A percentile compares a stretch with the other conserved stretches of the same genome.
These are phyloP conservation scores for Penicillium antarcticum DNA, from an alignment of 495 filamentous ascomycete species.

Conservation along the genomic window DNA sequence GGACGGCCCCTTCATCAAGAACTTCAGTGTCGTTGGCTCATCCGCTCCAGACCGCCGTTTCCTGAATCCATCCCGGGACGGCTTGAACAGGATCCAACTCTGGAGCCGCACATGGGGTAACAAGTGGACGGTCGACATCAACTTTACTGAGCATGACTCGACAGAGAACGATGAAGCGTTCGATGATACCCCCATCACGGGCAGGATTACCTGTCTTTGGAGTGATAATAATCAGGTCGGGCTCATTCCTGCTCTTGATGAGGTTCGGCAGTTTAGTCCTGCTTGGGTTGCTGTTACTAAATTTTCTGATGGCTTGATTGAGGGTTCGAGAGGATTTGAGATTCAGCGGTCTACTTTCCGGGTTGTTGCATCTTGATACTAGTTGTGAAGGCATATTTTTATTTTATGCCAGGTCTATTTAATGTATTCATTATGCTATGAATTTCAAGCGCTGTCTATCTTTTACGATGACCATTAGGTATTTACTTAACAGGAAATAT, in stretches of 20 bases:
- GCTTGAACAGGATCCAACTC: slow-evolving; percentile 56
- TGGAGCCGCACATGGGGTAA: slow-evolving; percentile 75
- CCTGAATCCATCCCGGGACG: slow-evolving; percentile 48
- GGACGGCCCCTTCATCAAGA: slow-evolving; percentile 51
- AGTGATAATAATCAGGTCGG: slow-evolving; percentile 72
- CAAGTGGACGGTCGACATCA: slow-evolving; percentile 72
- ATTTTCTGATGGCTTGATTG: slow-evolving; percentile 73
- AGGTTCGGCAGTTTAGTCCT: slow-evolving; percentile 71
- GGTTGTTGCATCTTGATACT: not conserved
- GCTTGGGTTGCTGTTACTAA: slow-evolving; percentile 77
- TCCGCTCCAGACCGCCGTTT: slow-evolving; percentile 51
- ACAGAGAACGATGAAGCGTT: slow-evolving; percentile 19
- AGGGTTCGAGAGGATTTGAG: slow-evolving; percentile 61
- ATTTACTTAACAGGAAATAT: too few species aligned
- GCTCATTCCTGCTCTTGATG: slow-evolving; percentile 81
- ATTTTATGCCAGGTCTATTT: too few species aligned
- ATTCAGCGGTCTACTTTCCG: slow-evolving; percentile 20
- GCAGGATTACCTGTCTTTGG: slow-evolving; percentile 80
- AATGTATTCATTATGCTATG: too few species aligned
- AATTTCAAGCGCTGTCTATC: too few species aligned
- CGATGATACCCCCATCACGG: slow-evolving; percentile 51
- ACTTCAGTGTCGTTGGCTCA: slow-evolving; percentile 58
- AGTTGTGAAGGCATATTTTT: too few species aligned
- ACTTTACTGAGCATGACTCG: slow-evolving; percentile 50
- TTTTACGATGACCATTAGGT: too few species aligned